Base-by-base conservation (phyloP, 192 early-diverging fungal genomes). In the Backusella psychrophila region DNA sequence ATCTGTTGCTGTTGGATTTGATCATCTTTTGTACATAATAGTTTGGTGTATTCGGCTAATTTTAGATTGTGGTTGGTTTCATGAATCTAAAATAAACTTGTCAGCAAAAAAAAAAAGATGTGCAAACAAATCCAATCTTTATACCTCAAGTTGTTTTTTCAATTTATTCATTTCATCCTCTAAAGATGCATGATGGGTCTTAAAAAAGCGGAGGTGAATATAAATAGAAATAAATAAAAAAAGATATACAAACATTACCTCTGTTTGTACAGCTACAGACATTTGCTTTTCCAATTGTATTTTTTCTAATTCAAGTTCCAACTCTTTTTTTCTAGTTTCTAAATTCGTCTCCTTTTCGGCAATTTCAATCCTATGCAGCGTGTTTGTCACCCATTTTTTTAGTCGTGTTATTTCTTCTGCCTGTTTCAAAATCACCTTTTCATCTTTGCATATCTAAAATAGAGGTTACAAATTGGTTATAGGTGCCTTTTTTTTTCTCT, bases 251-350 rank as follows among this genome's bases (percentile, higher is more conserved):
- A n/a, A 41, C 4, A 23, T 38, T 69, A 69, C 68, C 35, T 69
- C 21, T 36, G 23, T 41, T 23, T 69, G 35, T 21, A 23, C 21
- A 36, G 33, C 17, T 21, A 69, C 67, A 39, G 38, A 21, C 2
- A 12, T n/a, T 36, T 41, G 38, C 38, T 69, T 36, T 23, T 35
- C 68, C 4, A 69, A 14, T 14, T 4, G n/a, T 11, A 23, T 4
- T 38, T 69, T 69, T 69, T 69, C 36, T 38, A 63, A 69, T 69
- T 69, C 36, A 69, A 69, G 68, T 38, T 69, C 68, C 34, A 69
- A 38, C 34, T 69, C 68, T 69, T 41, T 69, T 39, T 35, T 69
- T 69, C 68, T 38, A 39, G 38, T 38, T 39, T 63, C 56, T 63
- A 63, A 63, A 63, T 63, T 9, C 21, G 26, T 63, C 56, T 63